Evolutionary conservation across 768 basidiomycete species (phyloP).

Genomic region (Xerocomellus amylosporus): DNA sequence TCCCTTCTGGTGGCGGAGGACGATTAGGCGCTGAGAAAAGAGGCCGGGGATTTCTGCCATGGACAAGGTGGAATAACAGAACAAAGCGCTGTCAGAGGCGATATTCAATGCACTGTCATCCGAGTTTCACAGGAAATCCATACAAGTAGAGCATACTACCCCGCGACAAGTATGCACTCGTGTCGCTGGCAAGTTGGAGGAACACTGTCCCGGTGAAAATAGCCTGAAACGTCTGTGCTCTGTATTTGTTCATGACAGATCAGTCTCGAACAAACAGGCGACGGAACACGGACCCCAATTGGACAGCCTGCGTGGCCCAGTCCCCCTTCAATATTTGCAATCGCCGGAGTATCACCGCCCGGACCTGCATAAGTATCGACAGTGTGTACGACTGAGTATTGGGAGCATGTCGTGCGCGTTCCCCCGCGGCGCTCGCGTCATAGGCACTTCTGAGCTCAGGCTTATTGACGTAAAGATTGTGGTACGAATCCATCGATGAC

Average conservation of each 20-base stretch:
- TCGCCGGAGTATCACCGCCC: conserved; percentile 43
- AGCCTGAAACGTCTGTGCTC: conserved; percentile 32
- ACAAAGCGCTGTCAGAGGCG: conserved; percentile 39
- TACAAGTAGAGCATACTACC: conserved; percentile 79
- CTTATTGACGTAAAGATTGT: conserved; percentile 42
- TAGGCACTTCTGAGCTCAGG: conserved; percentile 43
- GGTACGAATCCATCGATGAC: conserved; percentile 47
- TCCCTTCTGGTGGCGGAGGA: conserved; percentile 39
- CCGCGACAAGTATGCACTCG: conserved; percentile 46
- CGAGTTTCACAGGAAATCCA: conserved; percentile 14
- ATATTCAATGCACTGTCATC: background rate
- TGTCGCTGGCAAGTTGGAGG: conserved; percentile 36
- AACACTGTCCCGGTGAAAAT: conserved; percentile 38
- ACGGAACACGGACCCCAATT: conserved; percentile 32
- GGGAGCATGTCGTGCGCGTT: conserved; percentile 47
- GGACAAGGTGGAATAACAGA: conserved; percentile 51
- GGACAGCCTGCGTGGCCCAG: conserved; percentile 33
- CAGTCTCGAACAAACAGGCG: background rate
- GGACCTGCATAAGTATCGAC: conserved; percentile 44
- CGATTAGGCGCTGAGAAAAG: conserved; percentile 43
- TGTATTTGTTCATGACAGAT: conserved; percentile 18
- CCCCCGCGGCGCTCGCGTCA: conserved; percentile 44
- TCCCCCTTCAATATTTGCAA: conserved; percentile 47
- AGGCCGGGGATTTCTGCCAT: conserved; percentile 53
- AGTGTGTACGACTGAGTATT: conserved; percentile 46